A percentile compares a stretch with the other conserved stretches of the same genome.
phyloP scores from a whole-genome alignment of 1,139 yeast species.

The Taphrina populina region DNA sequence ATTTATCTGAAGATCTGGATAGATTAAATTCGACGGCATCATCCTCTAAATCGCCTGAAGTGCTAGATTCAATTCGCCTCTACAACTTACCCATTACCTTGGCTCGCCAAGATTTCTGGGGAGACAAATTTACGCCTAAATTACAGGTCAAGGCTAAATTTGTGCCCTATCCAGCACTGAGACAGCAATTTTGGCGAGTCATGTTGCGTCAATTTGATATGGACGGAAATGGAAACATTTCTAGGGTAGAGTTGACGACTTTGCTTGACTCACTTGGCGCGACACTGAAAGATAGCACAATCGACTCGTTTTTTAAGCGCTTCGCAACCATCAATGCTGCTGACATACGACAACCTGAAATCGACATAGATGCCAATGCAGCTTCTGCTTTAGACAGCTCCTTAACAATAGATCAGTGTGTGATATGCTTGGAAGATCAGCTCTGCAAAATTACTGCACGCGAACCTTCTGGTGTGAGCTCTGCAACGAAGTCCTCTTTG shows the following conservation, averaged over 20 bases:
- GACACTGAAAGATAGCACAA: slow-evolving; percentile 45
- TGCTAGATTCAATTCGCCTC: slow-evolving; percentile 7
- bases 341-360: slow-evolving; percentile 40
- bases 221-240: slow-evolving; percentile 51
- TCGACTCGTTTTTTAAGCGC: slow-evolving; percentile 46
- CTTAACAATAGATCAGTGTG: slow-evolving; percentile 58
- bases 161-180: slow-evolving; percentile 63
- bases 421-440: slow-evolving; percentile 54
- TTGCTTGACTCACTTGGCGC: slow-evolving; percentile 66
- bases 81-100: slow-evolving; percentile 42
- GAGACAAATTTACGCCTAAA: slow-evolving; percentile 54
- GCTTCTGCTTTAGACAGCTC: slow-evolving; percentile 50
- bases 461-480: not conserved
- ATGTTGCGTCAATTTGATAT: slow-evolving; percentile 58
- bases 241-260: slow-evolving; percentile 57
- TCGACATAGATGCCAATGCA: slow-evolving; percentile 19
- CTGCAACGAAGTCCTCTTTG: not conserved
- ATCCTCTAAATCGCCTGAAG: not conserved
- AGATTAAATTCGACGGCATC: not conserved
- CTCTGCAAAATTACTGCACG: slow-evolving; percentile 39
- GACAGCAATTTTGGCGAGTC: slow-evolving; percentile 69
- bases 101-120: slow-evolving; percentile 43
- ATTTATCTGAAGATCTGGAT: not conserved
- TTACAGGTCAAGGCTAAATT: slow-evolving; percentile 63
- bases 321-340: slow-evolving; percentile 41